Percentiles rank a stretch among this genome's conserved stretches.
Conservation (phyloP, 208 protist genomes). For the Porcisia deanei region DNA sequence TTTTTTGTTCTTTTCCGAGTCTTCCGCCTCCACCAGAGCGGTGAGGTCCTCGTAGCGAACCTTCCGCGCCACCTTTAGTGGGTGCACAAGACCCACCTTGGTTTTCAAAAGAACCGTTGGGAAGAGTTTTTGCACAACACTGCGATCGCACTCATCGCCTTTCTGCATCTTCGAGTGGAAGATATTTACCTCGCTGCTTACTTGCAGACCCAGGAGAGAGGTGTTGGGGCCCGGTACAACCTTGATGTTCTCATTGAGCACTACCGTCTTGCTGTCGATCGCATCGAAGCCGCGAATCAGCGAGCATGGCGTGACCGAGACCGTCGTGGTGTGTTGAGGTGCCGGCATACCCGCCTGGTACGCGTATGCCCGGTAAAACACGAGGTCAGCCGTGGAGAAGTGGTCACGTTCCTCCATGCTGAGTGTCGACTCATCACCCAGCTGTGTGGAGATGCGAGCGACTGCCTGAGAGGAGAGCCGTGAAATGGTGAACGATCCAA, state of each 20-base stretch:
- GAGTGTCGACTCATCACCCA: constrained; percentile 17
- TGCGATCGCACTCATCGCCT: constrained; percentile 84
- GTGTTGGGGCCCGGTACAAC: constrained; percentile 59
- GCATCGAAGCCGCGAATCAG: constrained; percentile 87
- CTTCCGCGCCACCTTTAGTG: constrained; percentile 32
- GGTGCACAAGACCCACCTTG: constrained; percentile 46
- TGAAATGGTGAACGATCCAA: constrained; percentile 61
- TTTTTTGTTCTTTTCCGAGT: constrained; percentile 28
- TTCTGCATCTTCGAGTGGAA: constrained; percentile 89
- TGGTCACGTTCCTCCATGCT: constrained; percentile 45
- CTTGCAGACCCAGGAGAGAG: constrained; percentile 68
- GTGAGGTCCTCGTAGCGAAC: constrained; percentile 79
- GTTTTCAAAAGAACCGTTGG: constrained; percentile 59
- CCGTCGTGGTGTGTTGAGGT: constrained; percentile 28
- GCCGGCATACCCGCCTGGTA: constrained; percentile 19
- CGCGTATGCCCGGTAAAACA: constrained; percentile 74
- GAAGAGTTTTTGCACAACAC: constrained; percentile 81
- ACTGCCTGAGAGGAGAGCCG: constrained; percentile 46
- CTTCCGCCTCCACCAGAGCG: constrained; percentile 27
- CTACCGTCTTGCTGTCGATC: constrained; percentile 65
- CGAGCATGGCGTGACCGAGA: constrained; percentile 77
- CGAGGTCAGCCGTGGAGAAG: constrained; percentile 47
- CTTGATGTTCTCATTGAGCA: constrained; percentile 69
- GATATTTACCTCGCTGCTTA: constrained; percentile 76
- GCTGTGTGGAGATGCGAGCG: constrained; percentile 46